Percentiles rank a stretch among this genome's conserved stretches.
Conservation (phyloP, 495 filamentous ascomycete species). For the Xylaria venustula region DNA sequence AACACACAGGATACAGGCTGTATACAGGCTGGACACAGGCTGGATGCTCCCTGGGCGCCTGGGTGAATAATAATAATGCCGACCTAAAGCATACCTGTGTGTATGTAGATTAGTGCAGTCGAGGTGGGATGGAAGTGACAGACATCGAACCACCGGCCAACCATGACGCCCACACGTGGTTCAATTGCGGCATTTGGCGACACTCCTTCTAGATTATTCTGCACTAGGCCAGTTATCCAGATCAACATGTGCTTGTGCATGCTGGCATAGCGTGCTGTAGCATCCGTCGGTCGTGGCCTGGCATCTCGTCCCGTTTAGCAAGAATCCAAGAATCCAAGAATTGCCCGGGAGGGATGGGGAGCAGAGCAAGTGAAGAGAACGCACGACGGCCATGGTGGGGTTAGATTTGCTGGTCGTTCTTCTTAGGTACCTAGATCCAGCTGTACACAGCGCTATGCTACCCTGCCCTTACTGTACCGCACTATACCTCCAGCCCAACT, state of each 20-base stretch:
- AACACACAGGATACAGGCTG: no score
- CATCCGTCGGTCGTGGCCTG: background rate
- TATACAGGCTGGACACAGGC: no score
- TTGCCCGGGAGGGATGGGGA: background rate
- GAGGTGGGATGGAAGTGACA: background rate
- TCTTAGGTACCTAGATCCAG: background rate
- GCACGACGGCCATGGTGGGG: slow-evolving; percentile 2
- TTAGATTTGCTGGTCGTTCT: background rate
- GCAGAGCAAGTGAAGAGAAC: background rate
- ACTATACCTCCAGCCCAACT: no score
- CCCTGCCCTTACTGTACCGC: no score
- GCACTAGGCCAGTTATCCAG: background rate
- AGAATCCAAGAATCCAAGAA: no score
- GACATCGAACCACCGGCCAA: slow-evolving; percentile 15
- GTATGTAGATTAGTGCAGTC: no score
- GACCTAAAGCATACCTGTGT: no score
- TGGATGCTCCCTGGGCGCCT: background rate
- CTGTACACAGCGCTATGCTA: background rate
- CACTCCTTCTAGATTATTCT: slow-evolving; percentile 1
- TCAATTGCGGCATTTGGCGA: slow-evolving; percentile 15
- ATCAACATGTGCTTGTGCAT: background rate
- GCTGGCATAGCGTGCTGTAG: slow-evolving; percentile 5
- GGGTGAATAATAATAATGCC: background rate
- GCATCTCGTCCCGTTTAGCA: no score
- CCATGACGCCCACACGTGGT: slow-evolving; percentile 8